These are phyloP conservation scores for Saitozyma podzolica DNA, from an alignment of 768 basidiomycete genomes.

Conservation along the genomic window DNA sequence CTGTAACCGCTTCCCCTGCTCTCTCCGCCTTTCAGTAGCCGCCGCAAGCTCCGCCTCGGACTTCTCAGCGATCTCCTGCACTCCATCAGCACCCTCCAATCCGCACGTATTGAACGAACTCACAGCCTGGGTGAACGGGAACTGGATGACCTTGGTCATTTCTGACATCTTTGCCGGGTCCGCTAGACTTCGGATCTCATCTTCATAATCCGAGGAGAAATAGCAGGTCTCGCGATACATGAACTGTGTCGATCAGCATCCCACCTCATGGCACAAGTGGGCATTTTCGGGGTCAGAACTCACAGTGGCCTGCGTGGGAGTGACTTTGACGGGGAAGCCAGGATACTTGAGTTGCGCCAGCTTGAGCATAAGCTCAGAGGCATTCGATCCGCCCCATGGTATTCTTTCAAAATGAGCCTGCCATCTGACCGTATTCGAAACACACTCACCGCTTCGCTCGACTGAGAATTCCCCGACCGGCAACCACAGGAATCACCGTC, in stretches of 20 bases:
- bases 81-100: conserved; percentile 3
- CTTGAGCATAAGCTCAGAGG: conserved; percentile 87
- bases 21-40: conserved; percentile 73
- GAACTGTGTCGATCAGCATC: conserved; percentile 61
- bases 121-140: conserved; percentile 67
- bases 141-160: conserved; percentile 76
- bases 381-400: conserved; percentile 88
- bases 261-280: neutral
- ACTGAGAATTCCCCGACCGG: conserved; percentile 78
- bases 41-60: conserved; percentile 84
- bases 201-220: conserved; percentile 73
- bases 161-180: conserved; percentile 67
- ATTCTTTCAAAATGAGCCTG: conserved; percentile 60
- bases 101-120: conserved; percentile 9
- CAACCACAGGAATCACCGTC: conserved; percentile 81
- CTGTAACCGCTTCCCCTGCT: conserved; percentile 84
- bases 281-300: conserved; percentile 31
- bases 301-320: conserved; percentile 73
- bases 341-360: conserved; percentile 95
- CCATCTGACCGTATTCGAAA: neutral
- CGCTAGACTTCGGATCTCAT: conserved; percentile 66
- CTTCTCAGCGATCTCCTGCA: conserved; percentile 68
- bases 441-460: conserved; percentile 78
- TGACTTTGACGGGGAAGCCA: conserved; percentile 82
- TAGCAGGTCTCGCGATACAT: conserved; percentile 85